A percentile compares a stretch with the other conserved stretches of the same genome.
phyloP scores from a whole-genome alignment of 192 early-diverging fungal genomes.

The Chytriomyces sp. region DNA sequence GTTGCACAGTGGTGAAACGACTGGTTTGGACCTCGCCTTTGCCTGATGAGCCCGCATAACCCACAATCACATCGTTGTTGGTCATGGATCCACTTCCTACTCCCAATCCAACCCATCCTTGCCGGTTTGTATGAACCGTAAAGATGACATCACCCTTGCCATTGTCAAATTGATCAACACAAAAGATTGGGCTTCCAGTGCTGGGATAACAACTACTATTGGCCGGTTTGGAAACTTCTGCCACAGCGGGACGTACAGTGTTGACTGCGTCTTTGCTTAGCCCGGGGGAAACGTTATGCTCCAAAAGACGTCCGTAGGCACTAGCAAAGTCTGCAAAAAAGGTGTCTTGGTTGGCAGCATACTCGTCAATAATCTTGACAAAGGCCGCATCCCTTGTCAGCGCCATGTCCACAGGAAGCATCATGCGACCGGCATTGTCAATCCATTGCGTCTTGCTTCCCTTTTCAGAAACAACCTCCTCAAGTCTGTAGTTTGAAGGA shows the following conservation, averaged over 20 bases:
- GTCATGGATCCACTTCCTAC: conserved; percentile 14
- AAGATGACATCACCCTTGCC: background rate
- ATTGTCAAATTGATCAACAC: background rate
- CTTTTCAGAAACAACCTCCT: background rate
- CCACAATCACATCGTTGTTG: conserved; percentile 17
- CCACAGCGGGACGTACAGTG: background rate
- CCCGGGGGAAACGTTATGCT: background rate
- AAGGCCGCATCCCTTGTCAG: conserved; percentile 29
- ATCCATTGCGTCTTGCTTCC: background rate
- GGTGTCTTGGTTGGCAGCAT: conserved; percentile 17
- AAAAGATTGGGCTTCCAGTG: background rate
- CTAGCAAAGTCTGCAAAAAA: conserved; percentile 28
- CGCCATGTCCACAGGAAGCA: conserved; percentile 5
- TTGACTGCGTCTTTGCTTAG: background rate
- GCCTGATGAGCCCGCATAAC: background rate
- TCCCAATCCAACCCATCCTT: conserved; percentile 32
- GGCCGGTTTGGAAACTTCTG: background rate
- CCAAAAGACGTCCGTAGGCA: conserved; percentile 4
- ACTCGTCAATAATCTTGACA: conserved; percentile 9
- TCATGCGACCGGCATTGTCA: background rate
- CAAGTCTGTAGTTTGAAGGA: background rate
- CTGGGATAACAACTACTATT: background rate
- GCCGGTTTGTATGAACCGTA: background rate
- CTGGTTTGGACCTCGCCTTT: background rate
- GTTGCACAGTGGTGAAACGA: background rate